Evolutionary conservation across 768 basidiomycete genomes (phyloP), one percentile per base, ranked within the genome.

Genomic region (Solioccasus polychromus): DNA sequence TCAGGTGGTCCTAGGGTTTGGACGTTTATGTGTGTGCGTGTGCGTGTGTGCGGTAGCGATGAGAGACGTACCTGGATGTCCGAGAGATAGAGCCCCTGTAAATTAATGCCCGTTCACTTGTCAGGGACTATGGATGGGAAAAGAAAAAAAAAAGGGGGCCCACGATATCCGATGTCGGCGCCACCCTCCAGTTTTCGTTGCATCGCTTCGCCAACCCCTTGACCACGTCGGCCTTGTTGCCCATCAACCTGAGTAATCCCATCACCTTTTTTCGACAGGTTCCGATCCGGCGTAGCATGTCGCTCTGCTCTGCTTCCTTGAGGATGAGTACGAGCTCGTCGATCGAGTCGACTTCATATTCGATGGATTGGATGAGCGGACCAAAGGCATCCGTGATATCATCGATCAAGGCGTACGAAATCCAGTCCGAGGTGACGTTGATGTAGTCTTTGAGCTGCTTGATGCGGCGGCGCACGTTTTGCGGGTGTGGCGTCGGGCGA

Each of bases 371-470:
- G 58, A 99, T 98, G 47, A 99, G 79, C 5, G 96, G 96, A 12
- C 96, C 96, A 63, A 99, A 99, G 8, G 93, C 95, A 62, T 99
- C 96, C 38, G 96, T 98, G 65, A 99, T 98, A 69, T 99, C 96
- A 69, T 99, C 96, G 61, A 99, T 99, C 48, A 99, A 80, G 9
- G 96, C 96, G 58, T 99, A 99, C 5, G 94, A 97, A 54, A 99
- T 99, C 96, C 96, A 99, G 71, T 99, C 96, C 4, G 94, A 95
- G 8, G 96, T 98, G 59, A 98, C 96, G 52, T 79, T 87, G 65
- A 99, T 98, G 70, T 98, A 98, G 73, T 99, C 96, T 63, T 93
- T 96, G 52, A 99, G 87, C 63, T 98, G 96, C 68, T 96, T 98
- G 60, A 99, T 99, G 32, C 96, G 88, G 34, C 96, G 79, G 14